Base-by-base conservation (phyloP, 225 moss, liverwort and hornwort genomes). In the Ulota crispa region DNA sequence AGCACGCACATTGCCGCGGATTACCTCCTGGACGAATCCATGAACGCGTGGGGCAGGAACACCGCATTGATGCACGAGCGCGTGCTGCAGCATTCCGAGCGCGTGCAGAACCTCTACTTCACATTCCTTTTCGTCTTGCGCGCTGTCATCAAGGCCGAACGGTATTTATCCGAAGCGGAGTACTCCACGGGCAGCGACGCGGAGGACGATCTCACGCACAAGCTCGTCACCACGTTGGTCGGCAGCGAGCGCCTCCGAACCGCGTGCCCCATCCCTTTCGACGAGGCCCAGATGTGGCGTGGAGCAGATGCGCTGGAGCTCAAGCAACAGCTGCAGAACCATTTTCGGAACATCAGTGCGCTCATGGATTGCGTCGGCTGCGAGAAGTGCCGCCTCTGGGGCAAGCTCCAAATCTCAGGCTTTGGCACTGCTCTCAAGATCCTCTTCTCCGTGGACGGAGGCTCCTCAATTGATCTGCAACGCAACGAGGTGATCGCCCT, bases 301-400 rank as follows among this genome's bases (percentile, higher is more conserved):
- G 89, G 93, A 53, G 78, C 81, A 21, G 94, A 93, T 72, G 89
- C 92, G 10, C 73, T 73, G 15, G 92, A 94, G 73, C 36, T 93
- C 75, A 93, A 92, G 81, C 73, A 82, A 11, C 90, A 96, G 67
- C 57, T 94, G 68, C 92, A 92, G 73, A 57, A 67, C 3, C 96
- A 94, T 77, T 96, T 96, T 28, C 88, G 93, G n/a, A 94, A 94
- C 47, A 96, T 96, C 52, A 93, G 87, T 57, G 88, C 92, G 28
- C 50, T 96, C 72, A 94, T 96, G 94, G 93, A 96, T 75, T 96
- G 96, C 62, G 89, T 96, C 62, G 96, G 94, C n/a, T 96, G 96
- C 73, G 96, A 96, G 80, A 96, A 94, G 78, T 94, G 94, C 80
- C 89, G 94, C 18, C 93, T 94, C 9, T 94, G 94, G 94, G 94